Evolutionary conservation across 305 asterid species (phyloP), one percentile per base, ranked within the genome.

Genomic region (Caryopteris hybrid): DNA sequence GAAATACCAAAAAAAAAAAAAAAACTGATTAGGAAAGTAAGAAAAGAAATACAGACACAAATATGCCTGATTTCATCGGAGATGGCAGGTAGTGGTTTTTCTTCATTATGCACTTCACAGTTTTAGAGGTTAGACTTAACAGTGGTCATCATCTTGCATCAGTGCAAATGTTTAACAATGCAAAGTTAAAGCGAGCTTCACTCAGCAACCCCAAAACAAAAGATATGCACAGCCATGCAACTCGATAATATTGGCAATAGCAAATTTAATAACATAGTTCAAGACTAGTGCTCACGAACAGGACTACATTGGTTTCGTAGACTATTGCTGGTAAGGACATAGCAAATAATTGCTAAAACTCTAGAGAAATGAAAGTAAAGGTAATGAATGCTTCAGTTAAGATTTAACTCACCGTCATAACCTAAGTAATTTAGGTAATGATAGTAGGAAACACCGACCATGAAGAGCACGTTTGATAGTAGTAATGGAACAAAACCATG

Each of bases 351-450:
- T 11, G 22, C 39, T 11, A 58, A 16, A 20, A 61, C 41, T 12
- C 53, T 7, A 52, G 29, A 29, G 36, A 61, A 25, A 8, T 16
- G 61, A 55, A 18, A 21, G 68, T 25, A 25, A 25, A 51, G 53
- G 25, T 23, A 47, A 61, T 54, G 65, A 47, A 61, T 54, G 65
- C 63, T 58, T 68, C 43, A 60, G 58, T 4, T 53, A 68, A 69
- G 64, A 61, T 47, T 55, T 27, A 42, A 66, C 96, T 89, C 80
- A 94, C 99, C 96, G 60, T 94, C 97, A 48, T 91, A 94, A 70
- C 99, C 97, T 57, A 91, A 79, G 80, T 87, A 94, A 80, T 86
- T 94, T 72, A 94, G 91, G 86, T 94, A 94, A 78, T 94, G 96
- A 73, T 91, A 94, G 86, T 88, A 91, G 81, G 97, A 87, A 68